Evolutionary conservation across 164 flowering plant genomes (phyloP), one percentile per base, ranked within the genome.

Genomic region (Berberis vulgaris): DNA sequence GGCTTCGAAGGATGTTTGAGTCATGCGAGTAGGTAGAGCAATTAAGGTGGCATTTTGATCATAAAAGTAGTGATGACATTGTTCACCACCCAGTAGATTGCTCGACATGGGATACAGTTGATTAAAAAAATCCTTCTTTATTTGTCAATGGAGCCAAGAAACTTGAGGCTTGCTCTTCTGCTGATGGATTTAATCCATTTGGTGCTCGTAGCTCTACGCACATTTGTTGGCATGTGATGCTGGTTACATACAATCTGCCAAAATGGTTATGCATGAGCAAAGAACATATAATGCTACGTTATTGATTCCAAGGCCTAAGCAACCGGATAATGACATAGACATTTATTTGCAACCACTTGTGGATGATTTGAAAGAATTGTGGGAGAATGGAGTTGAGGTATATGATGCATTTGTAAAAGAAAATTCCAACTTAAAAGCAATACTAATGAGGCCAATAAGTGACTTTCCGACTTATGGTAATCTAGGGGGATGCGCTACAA

Each of bases 371-470:
- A 11, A 6, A 12, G 39, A 54, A 12, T 26, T 54, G 12, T 54
- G n/a, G 57, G 12, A n/a, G n/a, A 26, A 54, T 10, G 57, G 26
- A 26, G 26, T 26, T 26, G 26, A 26, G 26, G 26, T 26, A 26
- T 26, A 26, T 26, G 26, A 26, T 5, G 57, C 39, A 54, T 26
- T 6, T 54, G 12, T 0, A 10, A 54, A 54, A 54, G 12, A 6
- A 4, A 54, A 6, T 6, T 54, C 12, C 39, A 54, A 11, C 26
- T 63, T 63, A 46, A 63, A 63, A 13, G 57, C 47, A 1, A 12
- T 63, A n/a, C 38, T 50, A 8, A 50, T 63, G 65, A 50, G 65
- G 65, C 50, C 57, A 5, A 38, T 62, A 47, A 62, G 49, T 41
- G 44, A 62, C 49, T 62, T 47, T 39, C 64, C 54, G 4, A 43